Conservation (phyloP, 495 filamentous ascomycete genomes). For the Xylaria sp. region DNA sequence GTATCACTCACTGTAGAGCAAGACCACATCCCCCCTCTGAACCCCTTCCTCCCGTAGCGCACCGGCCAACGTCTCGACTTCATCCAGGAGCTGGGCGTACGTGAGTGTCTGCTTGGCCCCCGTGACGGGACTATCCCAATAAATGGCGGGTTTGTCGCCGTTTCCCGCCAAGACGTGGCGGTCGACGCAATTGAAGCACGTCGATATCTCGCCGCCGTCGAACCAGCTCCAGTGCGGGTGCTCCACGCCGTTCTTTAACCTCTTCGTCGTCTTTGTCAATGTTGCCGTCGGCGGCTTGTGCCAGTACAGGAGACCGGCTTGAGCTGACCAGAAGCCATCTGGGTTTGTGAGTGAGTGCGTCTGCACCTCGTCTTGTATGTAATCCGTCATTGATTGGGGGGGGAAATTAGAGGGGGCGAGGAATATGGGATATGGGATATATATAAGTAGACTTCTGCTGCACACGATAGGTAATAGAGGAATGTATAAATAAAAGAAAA, state of each 20-base stretch:
- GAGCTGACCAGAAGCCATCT: slow-evolving; percentile 76
- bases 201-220: slow-evolving; percentile 85
- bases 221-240: slow-evolving; percentile 85
- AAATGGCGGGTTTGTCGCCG: slow-evolving; percentile 75
- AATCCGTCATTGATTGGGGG: slow-evolving; percentile 31
- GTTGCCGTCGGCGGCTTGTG: slow-evolving; percentile 68
- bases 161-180: slow-evolving; percentile 79
- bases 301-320: slow-evolving; percentile 80
- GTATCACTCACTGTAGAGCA: slow-evolving; percentile 82
- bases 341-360: slow-evolving; percentile 65
- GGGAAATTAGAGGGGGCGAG: not conserved
- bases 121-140: slow-evolving; percentile 89
- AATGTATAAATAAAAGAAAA: too few species aligned
- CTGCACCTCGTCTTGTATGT: slow-evolving; percentile 60
- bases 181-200: slow-evolving; percentile 89
- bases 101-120: slow-evolving; percentile 73
- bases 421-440: too few species aligned
- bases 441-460: too few species aligned
- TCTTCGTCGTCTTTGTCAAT: slow-evolving; percentile 51
- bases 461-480: too few species aligned
- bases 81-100: slow-evolving; percentile 77
- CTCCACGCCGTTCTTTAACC: slow-evolving; percentile 45
- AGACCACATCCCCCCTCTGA: slow-evolving; percentile 84
- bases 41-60: slow-evolving; percentile 86
- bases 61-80: slow-evolving; percentile 83